Conservation (phyloP, 306 rosid species). For the Fagus crenata region DNA sequence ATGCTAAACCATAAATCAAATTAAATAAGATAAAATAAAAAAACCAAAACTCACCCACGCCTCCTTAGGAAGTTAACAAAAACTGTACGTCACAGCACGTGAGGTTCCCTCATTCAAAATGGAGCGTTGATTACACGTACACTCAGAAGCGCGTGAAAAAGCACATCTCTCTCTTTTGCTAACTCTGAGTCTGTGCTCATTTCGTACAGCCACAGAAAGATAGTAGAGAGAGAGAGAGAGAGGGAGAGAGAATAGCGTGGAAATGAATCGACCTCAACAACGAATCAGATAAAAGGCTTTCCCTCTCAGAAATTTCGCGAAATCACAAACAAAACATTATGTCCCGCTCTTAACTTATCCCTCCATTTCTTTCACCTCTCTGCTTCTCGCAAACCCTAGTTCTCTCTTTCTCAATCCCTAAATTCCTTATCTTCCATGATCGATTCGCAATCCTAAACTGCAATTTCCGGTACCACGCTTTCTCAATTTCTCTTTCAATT, state of each 20-base stretch:
- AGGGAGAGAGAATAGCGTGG: constrained; percentile 40
- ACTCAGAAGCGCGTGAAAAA: background rate
- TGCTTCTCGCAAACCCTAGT: constrained; percentile 38
- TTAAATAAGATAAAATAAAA: too few species aligned
- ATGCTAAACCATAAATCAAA: too few species aligned
- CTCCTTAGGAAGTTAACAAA: background rate
- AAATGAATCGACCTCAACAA: constrained; percentile 46
- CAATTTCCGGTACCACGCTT: constrained; percentile 32
- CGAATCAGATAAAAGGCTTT: constrained; percentile 23
- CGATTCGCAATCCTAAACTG: constrained; percentile 14
- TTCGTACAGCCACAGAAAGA: too few species aligned
- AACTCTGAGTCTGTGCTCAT: too few species aligned
- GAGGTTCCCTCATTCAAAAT: background rate
- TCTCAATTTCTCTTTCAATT: background rate
- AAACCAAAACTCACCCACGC: too few species aligned
- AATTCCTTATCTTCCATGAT: constrained; percentile 22
- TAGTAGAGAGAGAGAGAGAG: too few species aligned
- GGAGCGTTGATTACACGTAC: background rate
- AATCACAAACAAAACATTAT: background rate
- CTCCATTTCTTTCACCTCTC: constrained; percentile 25
- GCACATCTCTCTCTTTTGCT: background rate
- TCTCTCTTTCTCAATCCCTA: background rate
- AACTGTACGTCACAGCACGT: background rate
- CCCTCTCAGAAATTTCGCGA: constrained; percentile 21
- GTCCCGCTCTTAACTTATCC: constrained; percentile 23